These are phyloP conservation scores for Hyaloperonospora arabidopsidis DNA, from an alignment of 352 stramenopile genomes.

Conservation along the genomic window DNA sequence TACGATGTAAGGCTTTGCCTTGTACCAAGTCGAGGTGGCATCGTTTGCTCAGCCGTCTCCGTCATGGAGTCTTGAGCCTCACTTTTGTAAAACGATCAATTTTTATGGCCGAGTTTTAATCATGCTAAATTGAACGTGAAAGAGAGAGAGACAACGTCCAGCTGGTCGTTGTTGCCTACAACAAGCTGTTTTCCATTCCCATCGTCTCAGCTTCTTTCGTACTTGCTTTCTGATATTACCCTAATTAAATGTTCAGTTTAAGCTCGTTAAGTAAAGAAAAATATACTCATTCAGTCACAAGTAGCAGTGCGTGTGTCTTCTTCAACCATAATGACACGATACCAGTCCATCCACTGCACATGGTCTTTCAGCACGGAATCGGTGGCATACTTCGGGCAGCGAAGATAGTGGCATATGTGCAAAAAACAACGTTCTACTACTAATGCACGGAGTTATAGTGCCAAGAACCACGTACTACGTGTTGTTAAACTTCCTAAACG, in stretches of 20 bases:
- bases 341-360: constrained; percentile 10
- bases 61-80: constrained; percentile 13
- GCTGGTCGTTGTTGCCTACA: constrained; percentile 27
- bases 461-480: too few relatives aligned
- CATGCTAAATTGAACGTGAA: constrained; percentile 67
- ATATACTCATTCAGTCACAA: too few relatives aligned
- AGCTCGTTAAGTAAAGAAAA: too few relatives aligned
- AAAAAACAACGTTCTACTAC: constrained; percentile 57
- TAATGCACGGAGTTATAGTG: constrained; percentile 40
- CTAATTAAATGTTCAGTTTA: too few relatives aligned
- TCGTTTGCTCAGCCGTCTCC: constrained; percentile 3
- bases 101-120: constrained; percentile 31
- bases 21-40: constrained; percentile 11
- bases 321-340: too few relatives aligned
- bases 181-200: constrained; percentile 25
- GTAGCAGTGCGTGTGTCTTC: too few relatives aligned
- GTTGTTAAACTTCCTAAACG: too few relatives aligned
- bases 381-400: constrained; percentile 57
- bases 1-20: constrained; percentile 7
- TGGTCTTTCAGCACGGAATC: constrained; percentile 31
- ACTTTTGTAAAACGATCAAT: constrained; percentile 19
- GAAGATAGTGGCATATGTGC: constrained; percentile 62
- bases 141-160: constrained; percentile 43
- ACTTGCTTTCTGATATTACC: constrained; percentile 17
- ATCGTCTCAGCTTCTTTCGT: constrained; percentile 21